Conservation (phyloP, 805 yeast genomes). For the Metschnikowia reukaufii region DNA sequence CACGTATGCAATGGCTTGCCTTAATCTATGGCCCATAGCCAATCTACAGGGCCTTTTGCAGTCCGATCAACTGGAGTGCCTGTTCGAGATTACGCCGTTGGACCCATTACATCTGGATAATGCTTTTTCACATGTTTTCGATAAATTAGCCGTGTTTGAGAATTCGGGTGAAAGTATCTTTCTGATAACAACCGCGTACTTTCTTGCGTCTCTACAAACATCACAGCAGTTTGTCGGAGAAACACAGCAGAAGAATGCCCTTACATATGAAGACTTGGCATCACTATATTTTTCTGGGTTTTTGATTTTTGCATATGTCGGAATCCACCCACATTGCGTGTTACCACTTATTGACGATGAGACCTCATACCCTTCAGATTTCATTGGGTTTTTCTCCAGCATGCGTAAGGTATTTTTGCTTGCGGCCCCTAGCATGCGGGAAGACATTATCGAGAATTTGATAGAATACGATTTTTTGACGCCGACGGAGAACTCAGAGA, state of each 20-base stretch:
- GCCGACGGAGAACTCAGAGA: constrained; percentile 1
- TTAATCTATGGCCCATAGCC: constrained; percentile 27
- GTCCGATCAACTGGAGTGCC: constrained; percentile 6
- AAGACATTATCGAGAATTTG: constrained; percentile 4
- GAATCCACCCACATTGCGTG: constrained; percentile 32
- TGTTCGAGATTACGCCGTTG: not conserved
- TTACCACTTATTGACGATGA: constrained; percentile 30
- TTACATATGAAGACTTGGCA: constrained; percentile 8
- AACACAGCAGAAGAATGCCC: not conserved
- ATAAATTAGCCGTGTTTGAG: constrained; percentile 9
- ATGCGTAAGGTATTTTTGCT: constrained; percentile 8
- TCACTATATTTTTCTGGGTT: constrained; percentile 17
- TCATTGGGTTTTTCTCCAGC: constrained; percentile 18
- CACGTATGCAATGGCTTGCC: constrained; percentile 26
- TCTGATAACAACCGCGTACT: constrained; percentile 25
- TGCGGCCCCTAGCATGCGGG: constrained; percentile 8
- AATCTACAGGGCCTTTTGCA: constrained; percentile 17
- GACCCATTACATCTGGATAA: not conserved
- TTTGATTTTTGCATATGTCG: constrained; percentile 30
- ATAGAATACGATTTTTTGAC: constrained; percentile 6
- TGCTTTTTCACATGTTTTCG: constrained; percentile 13
- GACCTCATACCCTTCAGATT: constrained; percentile 19
- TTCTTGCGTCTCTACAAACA: constrained; percentile 18
- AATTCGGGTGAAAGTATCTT: constrained; percentile 17
- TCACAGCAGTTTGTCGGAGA: constrained; percentile 9